Conservation (phyloP, 2,329 filamentous ascomycete species). For the Ceratocystis cacaofunesta region DNA sequence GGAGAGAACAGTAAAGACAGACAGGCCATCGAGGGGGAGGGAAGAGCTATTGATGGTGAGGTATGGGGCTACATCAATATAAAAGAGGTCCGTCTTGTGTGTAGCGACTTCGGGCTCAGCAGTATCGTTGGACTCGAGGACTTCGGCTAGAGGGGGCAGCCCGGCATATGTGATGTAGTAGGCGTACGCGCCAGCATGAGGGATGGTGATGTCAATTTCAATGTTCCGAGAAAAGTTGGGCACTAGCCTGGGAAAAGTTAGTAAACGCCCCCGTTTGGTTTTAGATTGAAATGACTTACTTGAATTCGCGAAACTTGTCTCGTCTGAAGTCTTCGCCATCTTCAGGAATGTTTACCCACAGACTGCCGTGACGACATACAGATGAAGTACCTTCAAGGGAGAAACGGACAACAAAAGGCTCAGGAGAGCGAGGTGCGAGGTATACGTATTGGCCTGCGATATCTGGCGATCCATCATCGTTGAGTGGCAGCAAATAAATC, state of each 20-base stretch:
- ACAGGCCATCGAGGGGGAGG: slow-evolving; percentile 73
- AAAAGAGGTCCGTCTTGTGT: slow-evolving; percentile 63
- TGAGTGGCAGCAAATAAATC: slow-evolving; percentile 79
- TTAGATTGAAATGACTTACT: slow-evolving; percentile 40
- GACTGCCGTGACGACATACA: slow-evolving; percentile 81
- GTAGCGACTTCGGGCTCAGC: slow-evolving; percentile 10
- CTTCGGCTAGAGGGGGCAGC: slow-evolving; percentile 58
- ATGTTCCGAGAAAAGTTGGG: slow-evolving; percentile 88
- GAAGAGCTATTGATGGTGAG: slow-evolving; percentile 58
- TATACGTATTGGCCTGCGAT: slow-evolving; percentile 85
- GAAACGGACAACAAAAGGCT: slow-evolving; percentile 73
- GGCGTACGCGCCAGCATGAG: slow-evolving; percentile 72
- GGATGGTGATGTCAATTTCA: slow-evolving; percentile 76
- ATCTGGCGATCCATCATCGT: slow-evolving; percentile 83
- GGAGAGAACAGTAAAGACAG: slow-evolving; percentile 84
- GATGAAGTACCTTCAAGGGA: slow-evolving; percentile 89
- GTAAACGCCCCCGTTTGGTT: not conserved
- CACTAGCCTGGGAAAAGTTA: slow-evolving; percentile 44
- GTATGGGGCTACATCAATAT: slow-evolving; percentile 82
- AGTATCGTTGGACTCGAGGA: slow-evolving; percentile 26
- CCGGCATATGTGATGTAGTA: slow-evolving; percentile 90
- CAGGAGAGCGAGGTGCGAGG: slow-evolving; percentile 56
- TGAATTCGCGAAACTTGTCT: slow-evolving; percentile 70
- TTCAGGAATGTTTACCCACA: slow-evolving; percentile 92
- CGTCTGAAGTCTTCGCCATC: slow-evolving; percentile 62